Evolutionary conservation across 768 basidiomycete species (phyloP).

Genomic region (Paxillus rubicundulus): DNA sequence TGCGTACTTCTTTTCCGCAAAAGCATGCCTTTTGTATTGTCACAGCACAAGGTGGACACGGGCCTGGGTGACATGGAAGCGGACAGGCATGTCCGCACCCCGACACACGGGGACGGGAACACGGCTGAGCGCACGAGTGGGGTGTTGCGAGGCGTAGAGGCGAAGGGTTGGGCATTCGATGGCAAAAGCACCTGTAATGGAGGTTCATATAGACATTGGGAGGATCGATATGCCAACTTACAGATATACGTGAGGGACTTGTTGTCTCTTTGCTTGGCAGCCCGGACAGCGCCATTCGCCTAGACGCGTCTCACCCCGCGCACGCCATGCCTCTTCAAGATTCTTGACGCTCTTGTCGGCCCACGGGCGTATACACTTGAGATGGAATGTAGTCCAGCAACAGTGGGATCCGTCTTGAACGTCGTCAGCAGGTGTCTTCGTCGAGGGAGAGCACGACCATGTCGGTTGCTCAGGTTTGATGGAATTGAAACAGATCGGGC

Average conservation of each 20-base stretch:
- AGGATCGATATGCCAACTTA: conserved; percentile 30
- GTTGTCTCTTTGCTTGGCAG: conserved; percentile 77
- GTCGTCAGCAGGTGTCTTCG: conserved; percentile 5
- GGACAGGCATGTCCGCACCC: conserved; percentile 82
- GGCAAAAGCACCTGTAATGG: conserved; percentile 78
- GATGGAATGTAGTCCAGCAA: conserved; percentile 91
- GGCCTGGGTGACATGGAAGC: conserved; percentile 88
- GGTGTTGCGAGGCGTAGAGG: conserved; percentile 67
- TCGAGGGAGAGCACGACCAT: conserved; percentile 81
- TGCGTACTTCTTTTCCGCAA: conserved; percentile 56
- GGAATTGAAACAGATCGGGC: conserved; percentile 78
- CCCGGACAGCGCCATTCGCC: conserved; percentile 95
- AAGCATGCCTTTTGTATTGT: conserved; percentile 76
- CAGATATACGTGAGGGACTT: conserved; percentile 66
- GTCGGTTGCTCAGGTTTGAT: conserved; percentile 78
- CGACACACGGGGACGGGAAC: conserved; percentile 53
- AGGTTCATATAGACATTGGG: neutral
- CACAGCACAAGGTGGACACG: conserved; percentile 90
- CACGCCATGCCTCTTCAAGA: conserved; percentile 66
- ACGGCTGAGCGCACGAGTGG: conserved; percentile 73
- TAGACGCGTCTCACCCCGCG: conserved; percentile 60
- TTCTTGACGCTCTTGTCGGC: conserved; percentile 79
- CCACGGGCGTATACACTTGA: conserved; percentile 89
- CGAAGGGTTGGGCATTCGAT: conserved; percentile 67
- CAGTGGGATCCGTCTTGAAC: conserved; percentile 44